Percentiles rank a stretch among this genome's conserved stretches.
These are phyloP conservation scores for Panus rudis DNA, from an alignment of 768 basidiomycete species.

Conservation along the genomic window DNA sequence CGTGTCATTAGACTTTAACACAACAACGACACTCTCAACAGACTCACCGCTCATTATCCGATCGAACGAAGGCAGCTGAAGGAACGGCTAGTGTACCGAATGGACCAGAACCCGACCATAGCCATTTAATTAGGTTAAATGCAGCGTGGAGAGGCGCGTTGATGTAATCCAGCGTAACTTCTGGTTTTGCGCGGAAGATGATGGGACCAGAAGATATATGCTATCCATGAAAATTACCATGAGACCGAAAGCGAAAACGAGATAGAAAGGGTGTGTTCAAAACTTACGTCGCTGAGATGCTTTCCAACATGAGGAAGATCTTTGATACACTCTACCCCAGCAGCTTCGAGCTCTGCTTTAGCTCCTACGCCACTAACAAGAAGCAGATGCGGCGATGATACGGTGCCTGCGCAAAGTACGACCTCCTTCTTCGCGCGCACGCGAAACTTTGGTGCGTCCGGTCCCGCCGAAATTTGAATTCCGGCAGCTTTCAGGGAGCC, in stretches of 20 bases:
- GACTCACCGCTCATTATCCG: constrained; percentile 3
- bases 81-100: constrained; percentile 1
- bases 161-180: constrained; percentile 9
- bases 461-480: constrained; percentile 5
- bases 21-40: not conserved
- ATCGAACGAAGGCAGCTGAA: constrained; percentile 6
- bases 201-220: constrained; percentile 7
- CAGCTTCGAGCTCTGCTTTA: constrained; percentile 8
- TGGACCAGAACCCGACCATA: constrained; percentile 1
- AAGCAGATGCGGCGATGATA: constrained; percentile 18
- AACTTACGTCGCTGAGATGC: constrained; percentile 19
- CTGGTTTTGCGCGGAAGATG: constrained; percentile 11
- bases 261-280: not conserved
- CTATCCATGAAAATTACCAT: constrained; percentile 3
- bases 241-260: not conserved
- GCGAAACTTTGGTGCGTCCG: constrained; percentile 9
- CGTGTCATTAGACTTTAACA: not conserved
- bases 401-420: constrained; percentile 17
- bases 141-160: not conserved
- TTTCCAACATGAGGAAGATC: constrained; percentile 23
- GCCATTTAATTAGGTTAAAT: not conserved
- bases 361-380: constrained; percentile 25
- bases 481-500: constrained; percentile 5
- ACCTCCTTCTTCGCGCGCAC: constrained; percentile 16
- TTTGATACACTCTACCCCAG: constrained; percentile 16